Evolutionary conservation across 1,284 basidiomycete species (phyloP).

Genomic region (Chondrostereum purpureum): DNA sequence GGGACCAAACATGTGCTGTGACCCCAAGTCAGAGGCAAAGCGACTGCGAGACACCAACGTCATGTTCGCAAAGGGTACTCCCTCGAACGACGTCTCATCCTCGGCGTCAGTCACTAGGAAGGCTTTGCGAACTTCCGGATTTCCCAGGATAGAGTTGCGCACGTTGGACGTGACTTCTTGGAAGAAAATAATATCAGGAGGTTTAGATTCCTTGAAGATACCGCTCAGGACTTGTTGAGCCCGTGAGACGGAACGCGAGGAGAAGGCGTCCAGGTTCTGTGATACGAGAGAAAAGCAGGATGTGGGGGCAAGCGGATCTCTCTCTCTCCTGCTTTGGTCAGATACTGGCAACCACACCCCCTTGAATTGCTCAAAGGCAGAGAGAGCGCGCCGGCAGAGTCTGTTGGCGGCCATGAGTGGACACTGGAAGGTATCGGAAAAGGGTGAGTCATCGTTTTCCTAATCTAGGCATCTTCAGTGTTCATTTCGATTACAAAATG

Average conservation of each 20-base stretch:
- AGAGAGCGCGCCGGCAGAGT: neutral
- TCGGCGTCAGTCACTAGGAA: slow-evolving; percentile 32
- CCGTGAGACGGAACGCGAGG: slow-evolving; percentile 18
- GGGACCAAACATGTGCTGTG: slow-evolving; percentile 20
- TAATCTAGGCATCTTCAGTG: too few relatives aligned
- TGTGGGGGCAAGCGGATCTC: slow-evolving; percentile 16
- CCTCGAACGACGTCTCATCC: slow-evolving; percentile 28
- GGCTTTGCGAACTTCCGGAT: slow-evolving; percentile 23
- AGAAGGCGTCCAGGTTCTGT: slow-evolving; percentile 15
- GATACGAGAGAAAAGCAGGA: slow-evolving; percentile 14
- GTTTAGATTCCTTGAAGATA: slow-evolving; percentile 19
- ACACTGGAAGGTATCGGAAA: too few relatives aligned
- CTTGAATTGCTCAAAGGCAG: slow-evolving; percentile 8
- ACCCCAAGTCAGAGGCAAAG: slow-evolving; percentile 22
- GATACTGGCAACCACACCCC: slow-evolving; percentile 20
- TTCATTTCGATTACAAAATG: too few relatives aligned
- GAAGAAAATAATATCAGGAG: slow-evolving; percentile 22
- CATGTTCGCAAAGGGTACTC: slow-evolving; percentile 32
- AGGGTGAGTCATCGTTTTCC: too few relatives aligned
- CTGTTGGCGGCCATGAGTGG: neutral
- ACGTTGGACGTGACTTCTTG: slow-evolving; percentile 20
- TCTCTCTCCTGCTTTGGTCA: slow-evolving; percentile 13
- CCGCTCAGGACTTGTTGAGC: slow-evolving; percentile 20
- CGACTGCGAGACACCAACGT: slow-evolving; percentile 29
- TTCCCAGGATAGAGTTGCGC: slow-evolving; percentile 17